These are phyloP conservation scores for Xylaria sp. DNA, from an alignment of 2,329 filamentous ascomycete genomes.

Conservation along the genomic window DNA sequence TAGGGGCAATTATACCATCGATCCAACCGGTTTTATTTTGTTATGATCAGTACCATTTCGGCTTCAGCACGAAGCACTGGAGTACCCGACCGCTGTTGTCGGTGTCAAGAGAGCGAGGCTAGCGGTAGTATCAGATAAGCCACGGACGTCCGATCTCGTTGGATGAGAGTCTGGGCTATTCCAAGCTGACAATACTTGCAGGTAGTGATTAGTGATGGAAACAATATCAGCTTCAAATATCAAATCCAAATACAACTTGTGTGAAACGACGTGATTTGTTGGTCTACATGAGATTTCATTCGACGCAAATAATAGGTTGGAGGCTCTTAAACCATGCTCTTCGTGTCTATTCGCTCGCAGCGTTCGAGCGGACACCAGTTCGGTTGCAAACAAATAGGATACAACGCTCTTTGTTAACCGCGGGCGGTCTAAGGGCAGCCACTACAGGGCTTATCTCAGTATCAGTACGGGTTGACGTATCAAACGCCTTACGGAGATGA, in stretches of 20 bases:
- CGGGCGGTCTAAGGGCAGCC: conserved; percentile 28
- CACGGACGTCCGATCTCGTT: conserved; percentile 23
- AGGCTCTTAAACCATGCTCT: not conserved
- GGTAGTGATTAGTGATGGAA: conserved; percentile 31
- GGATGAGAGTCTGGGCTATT: conserved; percentile 26
- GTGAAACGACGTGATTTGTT: conserved; percentile 11
- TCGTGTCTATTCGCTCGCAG: not conserved
- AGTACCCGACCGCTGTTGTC: not conserved
- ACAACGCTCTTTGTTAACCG: conserved; percentile 4
- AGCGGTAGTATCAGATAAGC: conserved; percentile 28
- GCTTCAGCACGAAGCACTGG: conserved; percentile 23
- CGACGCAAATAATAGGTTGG: not conserved
- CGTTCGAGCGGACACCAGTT: not conserved
- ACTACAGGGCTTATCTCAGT: not conserved
- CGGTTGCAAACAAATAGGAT: not conserved
- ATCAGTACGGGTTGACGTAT: conserved; percentile 6
- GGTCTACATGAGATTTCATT: not conserved
- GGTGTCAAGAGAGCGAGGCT: not conserved
- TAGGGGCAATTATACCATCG: conserved; percentile 50
- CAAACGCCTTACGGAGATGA: conserved; percentile 8
- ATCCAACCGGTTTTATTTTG: conserved; percentile 47
- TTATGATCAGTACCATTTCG: conserved; percentile 33
- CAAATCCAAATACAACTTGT: not conserved
- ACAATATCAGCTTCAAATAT: conserved; percentile 15
- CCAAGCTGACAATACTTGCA: conserved; percentile 27